Evolutionary conservation across 371 early-diverging fungal species (phyloP), one percentile per base, ranked within the genome.

Genomic region (Circinella umbellata): DNA sequence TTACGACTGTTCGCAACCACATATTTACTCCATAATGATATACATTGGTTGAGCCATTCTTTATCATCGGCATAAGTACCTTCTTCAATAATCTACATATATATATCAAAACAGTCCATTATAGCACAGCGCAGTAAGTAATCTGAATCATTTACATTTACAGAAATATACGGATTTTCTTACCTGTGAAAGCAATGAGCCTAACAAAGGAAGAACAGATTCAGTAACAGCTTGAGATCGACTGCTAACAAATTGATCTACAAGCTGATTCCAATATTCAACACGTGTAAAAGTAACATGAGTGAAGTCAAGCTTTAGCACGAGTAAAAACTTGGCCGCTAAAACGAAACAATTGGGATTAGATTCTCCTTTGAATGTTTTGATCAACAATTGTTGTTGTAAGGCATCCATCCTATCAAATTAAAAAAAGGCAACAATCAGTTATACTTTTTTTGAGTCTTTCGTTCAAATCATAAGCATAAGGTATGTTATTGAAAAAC

Each of bases 271-370:
- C 84, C 84, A 84, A 54, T 81, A 84, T n/a, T 73, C 70, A 8
- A 76, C 69, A 46, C 76, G 71, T 4, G 79, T 70, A 35, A 83
- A 79, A 2, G 74, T 65, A 17, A 85, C 68, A 0, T n/a, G 65
- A n/a, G 61, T n/a, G 46, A 60, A 68, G 13, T 61, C 48, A n/a
- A 54, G 37, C 42, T 74, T 61, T 20, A 85, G 53, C 0, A 61
- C 48, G 66, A 85, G 75, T 11, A 87, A 62, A 48, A 88, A 72
- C 8, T 77, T 69, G 10, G 83, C 81, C 55, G 85, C 81, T n/a
- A 79, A 48, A 11, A 84, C 82, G 46, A 83, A 83, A 62, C 89
- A 89, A 35, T 89, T 80, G 60, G 85, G 67, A 48, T 86, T 82
- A 11, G 78, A 72, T 65, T 89, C 89, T 10, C 79, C 84, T 18